Base-by-base conservation (phyloP, 495 filamentous ascomycete species). In the Tuber microsphaerosporum region DNA sequence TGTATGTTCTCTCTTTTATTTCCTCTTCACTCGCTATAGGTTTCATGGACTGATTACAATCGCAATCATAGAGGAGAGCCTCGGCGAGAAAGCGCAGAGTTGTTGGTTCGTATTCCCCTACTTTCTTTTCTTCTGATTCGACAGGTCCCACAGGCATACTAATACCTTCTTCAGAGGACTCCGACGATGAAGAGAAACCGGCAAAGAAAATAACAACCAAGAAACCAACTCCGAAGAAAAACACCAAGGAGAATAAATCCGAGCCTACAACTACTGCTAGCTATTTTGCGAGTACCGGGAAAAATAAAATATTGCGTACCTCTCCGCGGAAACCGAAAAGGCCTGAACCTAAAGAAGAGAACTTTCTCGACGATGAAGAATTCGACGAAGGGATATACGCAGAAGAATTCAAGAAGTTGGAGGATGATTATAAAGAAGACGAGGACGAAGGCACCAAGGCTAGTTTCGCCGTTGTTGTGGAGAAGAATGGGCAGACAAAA, bases 321-420 rank as follows among this genome's bases (percentile, higher is more conserved):
- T 69, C 78, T n/a, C 75, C 81, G n/a, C 73, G 61, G n/a, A 83
- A 73, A 65, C 74, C 81, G 22, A 81, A 77, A 46, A 83, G 77
- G 46, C 74, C 71, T 41, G 75, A 76, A 39, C 46, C 80, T 17
- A n/a, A 70, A 41, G 81, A 80, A 41, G 75, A 82, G 69, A 73
- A 77, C 31, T 79, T 81, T 71, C 71, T 78, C 42, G 73, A 83
- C 68, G 81, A 83, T 43, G 75, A 82, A 34, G 81, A 83, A 43
- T 51, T 75, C 20, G 81, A 80, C 19, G 71, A 81, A 71, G 81
- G 81, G 26, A 83, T 83, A 70, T 83, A 79, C 71, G 81, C 81
- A 19, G 81, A 82, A 12, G 71, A 75, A 14, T 83, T 79, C 56
- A 79, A 79, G 48, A 83, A 83, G 75, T 75, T 71, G 19, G 81